Evolutionary conservation across 768 basidiomycete genomes (phyloP), one percentile per base, ranked within the genome.

Genomic region (Serpula lacrymans): DNA sequence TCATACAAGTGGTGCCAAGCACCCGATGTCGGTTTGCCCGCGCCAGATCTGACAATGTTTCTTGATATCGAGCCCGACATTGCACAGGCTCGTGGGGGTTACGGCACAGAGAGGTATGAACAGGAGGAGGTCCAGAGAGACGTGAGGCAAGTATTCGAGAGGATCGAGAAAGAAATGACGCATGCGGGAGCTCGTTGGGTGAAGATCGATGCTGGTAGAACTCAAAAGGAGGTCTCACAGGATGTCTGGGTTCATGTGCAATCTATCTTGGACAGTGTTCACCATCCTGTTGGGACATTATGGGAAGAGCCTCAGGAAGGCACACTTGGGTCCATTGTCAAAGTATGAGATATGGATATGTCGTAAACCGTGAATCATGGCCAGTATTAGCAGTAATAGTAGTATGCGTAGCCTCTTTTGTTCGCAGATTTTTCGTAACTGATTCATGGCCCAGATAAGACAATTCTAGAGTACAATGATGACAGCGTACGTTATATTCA

Each of bases 71-170:
- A 80, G 1, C 83, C 89, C 0, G 80, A 81, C 28, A 64, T 71
- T 10, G 88, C 91, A 0, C 70, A 71, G 28, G 54, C 60, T 31
- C 77, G 95, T 11, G 86, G 83, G 1, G 88, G 87, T 1, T 96
- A 86, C 51, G 93, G 93, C 3, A 75, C 77, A 39, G 93, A 95
- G 63, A 72, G 91, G 28, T 95, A 94, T 49, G 92, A 96, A 68
- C 82, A 75, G 51, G 75, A 77, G 45, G 84, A 84, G 42, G 70
- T 90, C 65, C 90, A 93, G 58, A 60, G 56, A 30, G 67, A 71
- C 29, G 90, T 91, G 20, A 62, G 82, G 23, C 60, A 66, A 18
- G 60, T 78, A 1, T 91, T 91, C 53, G 57, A 64, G 46, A 62
- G 64, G 39, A 76, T 89, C 39, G 76, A 72, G 1, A 57, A 58